Base-by-base conservation (phyloP, 805 yeast genomes). In the Candida boidinii region DNA sequence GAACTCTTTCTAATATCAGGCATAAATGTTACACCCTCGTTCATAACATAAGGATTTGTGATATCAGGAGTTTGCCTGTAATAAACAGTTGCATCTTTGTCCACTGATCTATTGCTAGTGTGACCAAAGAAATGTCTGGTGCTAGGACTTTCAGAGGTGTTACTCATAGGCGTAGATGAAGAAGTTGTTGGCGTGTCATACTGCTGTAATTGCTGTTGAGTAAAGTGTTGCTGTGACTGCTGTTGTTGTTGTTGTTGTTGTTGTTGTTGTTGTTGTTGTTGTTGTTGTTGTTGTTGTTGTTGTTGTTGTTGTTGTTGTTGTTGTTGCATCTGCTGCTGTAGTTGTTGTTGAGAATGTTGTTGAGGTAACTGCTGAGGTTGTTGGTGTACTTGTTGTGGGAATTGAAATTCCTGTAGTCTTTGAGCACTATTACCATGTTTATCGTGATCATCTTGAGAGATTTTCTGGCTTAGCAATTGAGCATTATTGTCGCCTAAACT, bases 231-330 rank as follows among this genome's bases (percentile, higher is more conserved):
- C 14, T 31, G 30, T 15, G 15, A 17, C 15, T 24, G 17, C 12
- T 25, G 27, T 17, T 29, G 33, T 11, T 29, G 29, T 18, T 25
- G 23, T 13, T 16, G 30, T 25, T 29, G 37, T 19, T n/a, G 28
- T 26, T 18, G 26, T 33, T 33, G 31, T 9, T 12, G 13, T 17
- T 23, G 11, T 22, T 14, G 35, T 3, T 8, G 10, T 14, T 18
- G 32, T 15, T 16, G 33, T 13, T 24, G n/a, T n/a, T n/a, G n/a
- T n/a, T n/a, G n/a, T n/a, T n/a, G n/a, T n/a, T n/a, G 13, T 15
- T 6, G 9, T 13, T 17, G 30, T 26, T 21, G 19, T 11, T 26
- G 25, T 15, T 30, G 28, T 13, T 23, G 29, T 22, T 30, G 35
- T 19, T 30, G 26, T 11, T 29, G 25, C 14, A 22, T 23, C 17